Percentiles rank a stretch among this genome's conserved stretches.
Conservation (phyloP, 2,329 filamentous ascomycete species). For the Curvularia sp. region DNA sequence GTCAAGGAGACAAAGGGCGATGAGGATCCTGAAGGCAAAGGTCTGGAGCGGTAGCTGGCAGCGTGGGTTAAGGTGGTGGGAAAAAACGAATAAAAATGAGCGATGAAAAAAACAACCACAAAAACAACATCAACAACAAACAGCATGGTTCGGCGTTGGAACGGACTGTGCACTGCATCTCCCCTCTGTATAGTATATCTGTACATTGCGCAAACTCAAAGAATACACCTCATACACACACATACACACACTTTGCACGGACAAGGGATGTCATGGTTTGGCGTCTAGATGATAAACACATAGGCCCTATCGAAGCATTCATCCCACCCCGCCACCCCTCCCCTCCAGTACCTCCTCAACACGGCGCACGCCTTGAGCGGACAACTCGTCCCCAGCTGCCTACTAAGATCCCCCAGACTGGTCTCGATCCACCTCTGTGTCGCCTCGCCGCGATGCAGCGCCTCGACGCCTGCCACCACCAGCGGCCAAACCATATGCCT, state of each 20-base stretch:
- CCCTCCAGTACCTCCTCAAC: constrained; percentile 37
- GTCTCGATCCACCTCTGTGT: constrained; percentile 33
- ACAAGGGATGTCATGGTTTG: not conserved
- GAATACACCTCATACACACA: not conserved
- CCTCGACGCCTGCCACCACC: constrained; percentile 39
- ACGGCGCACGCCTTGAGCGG: constrained; percentile 33
- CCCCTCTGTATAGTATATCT: constrained; percentile 25
- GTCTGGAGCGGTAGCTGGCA: constrained; percentile 28
- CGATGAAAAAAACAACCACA: too few species aligned
- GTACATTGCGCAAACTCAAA: constrained; percentile 15
- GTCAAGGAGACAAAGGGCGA: constrained; percentile 42
- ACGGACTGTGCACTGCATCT: constrained; percentile 2
- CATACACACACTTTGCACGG: not conserved
- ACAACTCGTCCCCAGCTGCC: constrained; percentile 28
- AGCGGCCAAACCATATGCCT: constrained; percentile 39
- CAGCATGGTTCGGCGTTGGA: constrained; percentile 25
- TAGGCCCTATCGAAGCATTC: constrained; percentile 40
- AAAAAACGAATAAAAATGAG: not conserved
- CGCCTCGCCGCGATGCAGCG: constrained; percentile 25
- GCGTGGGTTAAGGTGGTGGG: not conserved
- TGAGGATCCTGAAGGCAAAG: constrained; percentile 36
- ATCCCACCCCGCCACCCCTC: constrained; percentile 34
- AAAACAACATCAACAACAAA: not conserved
- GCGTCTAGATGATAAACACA: constrained; percentile 32
- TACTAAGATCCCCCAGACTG: constrained; percentile 25